Base-by-base conservation (phyloP, 192 early-diverging fungal genomes). In the Coemansia sp. region DNA sequence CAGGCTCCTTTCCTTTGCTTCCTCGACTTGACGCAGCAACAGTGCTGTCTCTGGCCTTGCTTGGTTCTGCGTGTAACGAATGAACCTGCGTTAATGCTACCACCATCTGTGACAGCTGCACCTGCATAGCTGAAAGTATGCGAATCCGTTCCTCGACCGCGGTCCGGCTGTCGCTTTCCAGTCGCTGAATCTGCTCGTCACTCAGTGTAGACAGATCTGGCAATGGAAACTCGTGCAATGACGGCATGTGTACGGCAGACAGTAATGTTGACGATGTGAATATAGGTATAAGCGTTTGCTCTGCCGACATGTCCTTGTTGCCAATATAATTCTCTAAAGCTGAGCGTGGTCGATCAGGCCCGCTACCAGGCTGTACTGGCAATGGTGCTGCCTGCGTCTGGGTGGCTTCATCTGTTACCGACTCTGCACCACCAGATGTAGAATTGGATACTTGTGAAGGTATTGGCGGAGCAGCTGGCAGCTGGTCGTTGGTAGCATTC, bases 81-180 rank as follows among this genome's bases (percentile, higher is more conserved):
- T 79, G 71, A 5, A 79, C 71, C 40, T 79, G 77, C 1, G 77
- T 79, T 34, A 79, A 57, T 9, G 77, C 65, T 26, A 65, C 37
- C 12, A 79, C 48, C 77, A 79, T 79, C 12, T 79, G 70, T 22
- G 77, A 79, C 4, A 90, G 83, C 69, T 91, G 89, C 2, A 60
- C 61, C 58, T 89, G 85, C 8, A 87, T 75, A 1, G 81, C 80
- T 23, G 89, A 82, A 48, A 91, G 66, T 23, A 89, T 75, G 11
- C 87, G 82, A 37, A 91, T 72, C 11, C 87, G 78, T 37, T 91
- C 87, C 52, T 78, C 77, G 2, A 91, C 83, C 3, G 85, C 87
- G 2, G 83, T 77, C 31, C 87, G 75, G 3, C 87, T 87, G 22
- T 75, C 83, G 0, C 82, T 64, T 7, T 86, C 82, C 11, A 91